Evolutionary conservation across 306 rosid species (phyloP).

Genomic region (Cicer chorassanicum): DNA sequence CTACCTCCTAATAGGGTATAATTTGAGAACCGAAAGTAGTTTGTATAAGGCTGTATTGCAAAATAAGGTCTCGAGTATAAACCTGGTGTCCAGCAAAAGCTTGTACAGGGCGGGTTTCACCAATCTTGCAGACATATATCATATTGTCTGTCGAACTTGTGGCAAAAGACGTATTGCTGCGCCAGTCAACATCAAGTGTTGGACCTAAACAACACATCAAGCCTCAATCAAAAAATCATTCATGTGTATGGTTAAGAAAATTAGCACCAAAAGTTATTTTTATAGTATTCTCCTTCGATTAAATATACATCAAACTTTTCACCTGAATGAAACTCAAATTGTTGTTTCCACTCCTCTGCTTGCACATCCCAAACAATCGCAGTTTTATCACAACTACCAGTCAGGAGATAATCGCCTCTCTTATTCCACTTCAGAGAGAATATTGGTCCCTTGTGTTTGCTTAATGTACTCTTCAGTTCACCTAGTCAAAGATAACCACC

Average conservation of each 20-base stretch:
- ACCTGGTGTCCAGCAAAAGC: conserved; percentile 95
- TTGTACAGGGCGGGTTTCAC: conserved; percentile 77
- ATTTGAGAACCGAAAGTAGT: not conserved
- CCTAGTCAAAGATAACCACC: conserved; percentile 60
- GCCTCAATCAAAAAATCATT: conserved; percentile 30
- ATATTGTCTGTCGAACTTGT: conserved; percentile 85
- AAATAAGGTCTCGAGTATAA: conserved; percentile 30
- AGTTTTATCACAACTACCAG: conserved; percentile 94
- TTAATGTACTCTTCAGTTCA: conserved; percentile 78
- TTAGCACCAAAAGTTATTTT: conserved; percentile 9
- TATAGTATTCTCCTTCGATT: conserved; percentile 10
- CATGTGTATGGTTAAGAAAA: conserved; percentile 29
- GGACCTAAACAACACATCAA: conserved; percentile 70
- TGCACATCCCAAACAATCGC: conserved; percentile 96
- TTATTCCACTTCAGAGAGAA: conserved; percentile 95
- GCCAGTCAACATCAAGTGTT: conserved; percentile 97
- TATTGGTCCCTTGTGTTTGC: conserved; percentile 91
- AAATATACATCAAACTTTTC: conserved; percentile 31
- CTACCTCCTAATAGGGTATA: not conserved
- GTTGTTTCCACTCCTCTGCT: conserved; percentile 90
- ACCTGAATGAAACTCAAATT: conserved; percentile 94
- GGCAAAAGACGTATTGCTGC: conserved; percentile 87
- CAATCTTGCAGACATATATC: conserved; percentile 93
- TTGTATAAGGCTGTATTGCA: not conserved
- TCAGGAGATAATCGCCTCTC: conserved; percentile 92